phyloP scores from a whole-genome alignment of 2,329 filamentous ascomycete genomes.

The Fusarium vanettenii region DNA sequence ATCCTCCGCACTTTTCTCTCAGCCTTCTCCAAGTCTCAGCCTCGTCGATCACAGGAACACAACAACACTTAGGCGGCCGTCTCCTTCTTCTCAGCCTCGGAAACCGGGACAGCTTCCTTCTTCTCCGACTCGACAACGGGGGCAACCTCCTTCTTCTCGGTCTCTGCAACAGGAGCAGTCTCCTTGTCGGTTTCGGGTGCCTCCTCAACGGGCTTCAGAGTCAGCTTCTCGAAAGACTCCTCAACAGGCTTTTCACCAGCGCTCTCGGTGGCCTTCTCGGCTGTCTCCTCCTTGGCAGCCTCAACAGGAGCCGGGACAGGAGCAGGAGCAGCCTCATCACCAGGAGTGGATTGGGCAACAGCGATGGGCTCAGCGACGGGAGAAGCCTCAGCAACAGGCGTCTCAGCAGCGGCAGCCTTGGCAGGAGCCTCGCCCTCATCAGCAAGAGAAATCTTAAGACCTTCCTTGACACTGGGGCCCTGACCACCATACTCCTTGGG shows the following conservation, averaged over 20 bases:
- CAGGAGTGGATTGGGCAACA: constrained; percentile 1
- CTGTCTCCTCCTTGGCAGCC: constrained; percentile 32
- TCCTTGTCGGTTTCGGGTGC: neutral
- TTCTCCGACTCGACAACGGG: neutral
- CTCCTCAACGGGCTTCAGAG: constrained; percentile 21
- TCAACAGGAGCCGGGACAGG: constrained; percentile 25
- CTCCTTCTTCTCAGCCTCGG: constrained; percentile 10
- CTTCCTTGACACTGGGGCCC: constrained; percentile 59
- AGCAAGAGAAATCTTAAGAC: constrained; percentile 46
- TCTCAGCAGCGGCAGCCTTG: constrained; percentile 8
- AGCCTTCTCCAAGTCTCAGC: neutral
- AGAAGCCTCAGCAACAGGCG: constrained; percentile 4
- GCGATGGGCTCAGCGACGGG: constrained; percentile 18
- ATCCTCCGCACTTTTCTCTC: constrained; percentile 14
- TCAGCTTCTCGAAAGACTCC: constrained; percentile 28
- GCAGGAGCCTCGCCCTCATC: constrained; percentile 21
- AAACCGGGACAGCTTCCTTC: neutral
- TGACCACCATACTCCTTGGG: constrained; percentile 85
- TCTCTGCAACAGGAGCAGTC: neutral
- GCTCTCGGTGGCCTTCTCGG: constrained; percentile 24
- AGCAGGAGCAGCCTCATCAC: constrained; percentile 6
- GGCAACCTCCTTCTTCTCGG: neutral
- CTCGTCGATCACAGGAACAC: neutral
- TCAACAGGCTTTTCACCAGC: constrained; percentile 33
- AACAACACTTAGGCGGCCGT: neutral